phyloP scores from a whole-genome alignment of 805 yeast species.

The Starmerella tilneyi region DNA sequence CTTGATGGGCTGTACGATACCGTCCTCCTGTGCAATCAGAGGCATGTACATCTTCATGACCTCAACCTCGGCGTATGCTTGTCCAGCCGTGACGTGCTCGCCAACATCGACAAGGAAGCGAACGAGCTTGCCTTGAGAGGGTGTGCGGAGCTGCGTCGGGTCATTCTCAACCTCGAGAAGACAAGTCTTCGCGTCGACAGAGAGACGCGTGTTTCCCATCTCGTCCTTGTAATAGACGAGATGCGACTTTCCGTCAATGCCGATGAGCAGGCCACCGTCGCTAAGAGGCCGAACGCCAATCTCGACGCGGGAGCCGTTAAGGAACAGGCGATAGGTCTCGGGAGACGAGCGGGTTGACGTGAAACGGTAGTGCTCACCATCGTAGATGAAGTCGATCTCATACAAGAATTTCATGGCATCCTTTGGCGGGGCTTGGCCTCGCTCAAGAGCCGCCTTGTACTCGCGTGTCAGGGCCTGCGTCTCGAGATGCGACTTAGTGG shows the following conservation, averaged over 20 bases:
- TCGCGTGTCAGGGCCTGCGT: conserved; percentile 59
- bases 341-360: conserved; percentile 88
- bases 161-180: conserved; percentile 90
- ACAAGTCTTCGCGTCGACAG: conserved; percentile 93
- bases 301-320: conserved; percentile 84
- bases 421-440: conserved; percentile 89
- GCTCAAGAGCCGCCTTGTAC: conserved; percentile 69
- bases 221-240: conserved; percentile 97
- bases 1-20: conserved; percentile 81
- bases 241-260: conserved; percentile 87
- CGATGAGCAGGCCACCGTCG: conserved; percentile 86
- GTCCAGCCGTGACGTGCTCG: conserved; percentile 83
- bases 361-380: conserved; percentile 83
- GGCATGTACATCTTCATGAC: conserved; percentile 99
- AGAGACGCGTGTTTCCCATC: conserved; percentile 84
- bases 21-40: conserved; percentile 83
- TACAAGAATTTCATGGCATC: conserved; percentile 72
- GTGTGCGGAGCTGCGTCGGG: conserved; percentile 96
- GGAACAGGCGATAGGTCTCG: conserved; percentile 76
- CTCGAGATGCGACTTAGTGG: conserved; percentile 81
- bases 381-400: conserved; percentile 92
- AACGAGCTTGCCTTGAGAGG: conserved; percentile 97
- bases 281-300: conserved; percentile 81
- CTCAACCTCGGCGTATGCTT: conserved; percentile 95
- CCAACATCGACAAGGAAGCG: conserved; percentile 90